Conservation (phyloP, 2,329 filamentous ascomycete genomes). For the Emergomyces orientalis region DNA sequence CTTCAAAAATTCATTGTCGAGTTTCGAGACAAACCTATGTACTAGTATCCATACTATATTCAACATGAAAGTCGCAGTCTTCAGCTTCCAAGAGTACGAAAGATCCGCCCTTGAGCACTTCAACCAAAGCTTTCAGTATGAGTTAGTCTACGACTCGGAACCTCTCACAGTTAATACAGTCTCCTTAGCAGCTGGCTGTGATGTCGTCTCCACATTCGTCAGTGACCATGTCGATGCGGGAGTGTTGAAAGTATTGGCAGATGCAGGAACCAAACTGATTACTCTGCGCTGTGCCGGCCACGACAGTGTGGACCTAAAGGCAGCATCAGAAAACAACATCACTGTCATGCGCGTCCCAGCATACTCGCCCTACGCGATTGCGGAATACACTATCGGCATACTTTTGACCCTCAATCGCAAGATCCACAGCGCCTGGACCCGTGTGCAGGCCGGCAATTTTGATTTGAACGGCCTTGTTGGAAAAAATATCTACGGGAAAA, state of each 20-base stretch:
- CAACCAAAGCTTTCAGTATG: conserved; percentile 32
- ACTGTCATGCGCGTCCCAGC: conserved; percentile 58
- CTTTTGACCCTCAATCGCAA: conserved; percentile 59
- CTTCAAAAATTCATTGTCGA: not conserved
- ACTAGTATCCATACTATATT: not conserved
- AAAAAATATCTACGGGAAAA: conserved; percentile 53
- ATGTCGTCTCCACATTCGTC: conserved; percentile 59
- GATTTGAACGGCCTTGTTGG: conserved; percentile 52
- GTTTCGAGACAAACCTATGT: not conserved
- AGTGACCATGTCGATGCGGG: conserved; percentile 50
- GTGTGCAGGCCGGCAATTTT: conserved; percentile 61
- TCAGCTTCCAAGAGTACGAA: conserved; percentile 57
- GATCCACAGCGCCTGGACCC: conserved; percentile 59
- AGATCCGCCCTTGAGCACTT: conserved; percentile 44
- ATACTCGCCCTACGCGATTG: conserved; percentile 60
- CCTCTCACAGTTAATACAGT: conserved; percentile 49
- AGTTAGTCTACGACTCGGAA: conserved; percentile 51
- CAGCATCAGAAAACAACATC: conserved; percentile 47
- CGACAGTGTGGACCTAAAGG: conserved; percentile 56
- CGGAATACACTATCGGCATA: conserved; percentile 59
- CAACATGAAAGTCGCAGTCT: conserved; percentile 51
- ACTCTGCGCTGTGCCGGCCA: conserved; percentile 59
- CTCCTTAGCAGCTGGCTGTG: conserved; percentile 42
- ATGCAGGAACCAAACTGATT: conserved; percentile 47
- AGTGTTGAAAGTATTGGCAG: conserved; percentile 45